A percentile compares a stretch with the other conserved stretches of the same genome.
Evolutionary conservation across 805 yeast species (phyloP).

Genomic region (Lipomyces japonicus): DNA sequence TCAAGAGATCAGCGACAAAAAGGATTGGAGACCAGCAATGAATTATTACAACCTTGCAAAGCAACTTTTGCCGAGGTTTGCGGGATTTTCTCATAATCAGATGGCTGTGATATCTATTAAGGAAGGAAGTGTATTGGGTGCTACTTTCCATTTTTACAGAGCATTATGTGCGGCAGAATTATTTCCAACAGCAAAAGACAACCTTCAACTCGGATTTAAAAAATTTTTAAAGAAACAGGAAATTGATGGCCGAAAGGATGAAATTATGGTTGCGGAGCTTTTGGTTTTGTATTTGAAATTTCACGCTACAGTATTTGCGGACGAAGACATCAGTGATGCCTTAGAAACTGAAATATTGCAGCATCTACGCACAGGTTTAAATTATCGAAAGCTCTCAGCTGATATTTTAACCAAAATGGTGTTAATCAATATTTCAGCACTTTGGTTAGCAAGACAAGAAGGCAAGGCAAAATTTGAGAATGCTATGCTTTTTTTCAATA

Average conservation of each 20-base stretch:
- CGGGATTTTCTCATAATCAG: conserved; percentile 27
- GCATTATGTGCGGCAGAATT: conserved; percentile 24
- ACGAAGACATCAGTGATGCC: neutral
- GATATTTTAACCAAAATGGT: conserved; percentile 15
- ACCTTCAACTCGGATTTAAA: conserved; percentile 22
- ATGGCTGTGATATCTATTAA: conserved; percentile 25
- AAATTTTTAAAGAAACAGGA: conserved; percentile 13
- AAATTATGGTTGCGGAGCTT: conserved; percentile 1
- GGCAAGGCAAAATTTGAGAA: neutral
- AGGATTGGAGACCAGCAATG: conserved; percentile 25
- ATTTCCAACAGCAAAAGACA: conserved; percentile 23
- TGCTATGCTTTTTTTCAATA: neutral
- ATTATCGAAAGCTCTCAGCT: conserved; percentile 6
- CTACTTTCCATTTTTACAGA: conserved; percentile 27
- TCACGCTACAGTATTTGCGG: conserved; percentile 13
- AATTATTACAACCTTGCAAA: conserved; percentile 26
- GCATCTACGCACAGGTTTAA: conserved; percentile 3
- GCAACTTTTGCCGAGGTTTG: conserved; percentile 21
- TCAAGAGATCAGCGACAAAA: conserved; percentile 1
- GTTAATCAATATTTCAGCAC: conserved; percentile 19
- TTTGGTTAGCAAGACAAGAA: conserved; percentile 1
- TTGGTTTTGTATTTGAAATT: conserved; percentile 10
- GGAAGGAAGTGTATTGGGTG: conserved; percentile 18
- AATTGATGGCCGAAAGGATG: conserved; percentile 12
- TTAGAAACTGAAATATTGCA: conserved; percentile 1